A percentile compares a stretch with the other conserved stretches of the same genome.
phyloP scores from a whole-genome alignment of 495 filamentous ascomycete species.

The Thermothielavioides terrestris region DNA sequence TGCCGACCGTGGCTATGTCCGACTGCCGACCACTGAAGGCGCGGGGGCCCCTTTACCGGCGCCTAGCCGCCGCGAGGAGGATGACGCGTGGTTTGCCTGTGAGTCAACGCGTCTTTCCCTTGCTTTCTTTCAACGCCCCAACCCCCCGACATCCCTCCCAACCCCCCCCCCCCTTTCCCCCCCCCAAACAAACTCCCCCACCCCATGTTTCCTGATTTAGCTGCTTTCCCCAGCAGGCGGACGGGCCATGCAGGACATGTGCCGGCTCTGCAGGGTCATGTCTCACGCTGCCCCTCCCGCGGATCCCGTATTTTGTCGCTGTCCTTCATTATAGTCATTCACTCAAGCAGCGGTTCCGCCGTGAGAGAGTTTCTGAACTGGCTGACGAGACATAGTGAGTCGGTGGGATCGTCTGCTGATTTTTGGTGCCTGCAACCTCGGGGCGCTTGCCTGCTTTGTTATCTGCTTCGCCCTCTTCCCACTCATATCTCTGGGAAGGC shows the following conservation, averaged over 20 bases:
- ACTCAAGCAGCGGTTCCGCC: background rate
- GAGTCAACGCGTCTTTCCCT: conserved; percentile 47
- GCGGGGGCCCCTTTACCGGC: conserved; percentile 84
- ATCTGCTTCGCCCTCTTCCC: conserved; percentile 87
- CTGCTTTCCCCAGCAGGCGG: conserved; percentile 22
- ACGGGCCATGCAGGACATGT: conserved; percentile 29
- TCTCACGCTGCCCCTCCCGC: conserved; percentile 18
- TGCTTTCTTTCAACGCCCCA: no score
- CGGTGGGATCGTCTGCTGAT: conserved; percentile 93
- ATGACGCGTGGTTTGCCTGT: conserved; percentile 93
- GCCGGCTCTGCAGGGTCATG: conserved; percentile 29
- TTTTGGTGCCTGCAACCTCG: conserved; percentile 86
- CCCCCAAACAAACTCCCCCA: no score
- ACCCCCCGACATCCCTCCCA: no score
- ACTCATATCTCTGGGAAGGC: conserved; percentile 57
- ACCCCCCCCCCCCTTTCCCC: no score
- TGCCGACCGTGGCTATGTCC: conserved; percentile 77
- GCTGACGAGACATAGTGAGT: conserved; percentile 58
- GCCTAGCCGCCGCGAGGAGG: conserved; percentile 77
- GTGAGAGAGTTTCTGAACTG: conserved; percentile 21
- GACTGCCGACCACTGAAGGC: conserved; percentile 76
- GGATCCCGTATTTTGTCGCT: background rate
- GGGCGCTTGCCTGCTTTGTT: conserved; percentile 82
- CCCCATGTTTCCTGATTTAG: conserved; percentile 9
- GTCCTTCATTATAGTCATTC: conserved; percentile 5